Evolutionary conservation across 2,329 filamentous ascomycete genomes (phyloP).

Genomic region (Lasiodiplodia citricola): DNA sequence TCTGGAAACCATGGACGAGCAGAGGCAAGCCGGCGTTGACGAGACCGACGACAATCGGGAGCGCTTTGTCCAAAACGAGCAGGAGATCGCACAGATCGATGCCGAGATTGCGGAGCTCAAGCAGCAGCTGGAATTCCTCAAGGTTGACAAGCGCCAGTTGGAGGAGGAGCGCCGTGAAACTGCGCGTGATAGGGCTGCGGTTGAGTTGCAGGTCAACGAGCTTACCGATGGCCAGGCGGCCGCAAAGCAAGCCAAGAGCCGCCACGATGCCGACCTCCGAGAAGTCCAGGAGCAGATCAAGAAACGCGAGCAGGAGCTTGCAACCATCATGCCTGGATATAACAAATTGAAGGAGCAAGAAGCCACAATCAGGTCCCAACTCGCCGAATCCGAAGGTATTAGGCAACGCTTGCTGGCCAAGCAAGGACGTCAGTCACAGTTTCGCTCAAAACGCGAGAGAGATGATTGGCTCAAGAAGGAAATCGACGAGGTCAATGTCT

Average conservation of each 20-base stretch:
- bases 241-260: constrained; percentile 72
- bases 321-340: constrained; percentile 76
- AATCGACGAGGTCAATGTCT: constrained; percentile 78
- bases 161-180: constrained; percentile 88
- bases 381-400: constrained; percentile 77
- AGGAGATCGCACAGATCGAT: constrained; percentile 77
- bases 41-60: constrained; percentile 81
- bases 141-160: constrained; percentile 82
- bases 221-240: constrained; percentile 82
- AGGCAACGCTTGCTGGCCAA: constrained; percentile 86
- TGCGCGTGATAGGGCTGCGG: constrained; percentile 79
- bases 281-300: constrained; percentile 76
- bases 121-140: constrained; percentile 82
- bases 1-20: constrained; percentile 82
- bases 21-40: constrained; percentile 80
- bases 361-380: constrained; percentile 68
- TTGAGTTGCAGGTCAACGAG: constrained; percentile 82
- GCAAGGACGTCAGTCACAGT: constrained; percentile 85
- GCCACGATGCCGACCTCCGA: constrained; percentile 74
- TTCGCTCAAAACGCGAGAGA: constrained; percentile 85
- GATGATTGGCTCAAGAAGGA: constrained; percentile 82
- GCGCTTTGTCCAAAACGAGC: constrained; percentile 77
- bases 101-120: constrained; percentile 78
- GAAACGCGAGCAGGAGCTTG: constrained; percentile 76
- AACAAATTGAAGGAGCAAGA: constrained; percentile 76